Evolutionary conservation across 495 filamentous ascomycete genomes (phyloP).

Genomic region (Talaromyces stipitatus): DNA sequence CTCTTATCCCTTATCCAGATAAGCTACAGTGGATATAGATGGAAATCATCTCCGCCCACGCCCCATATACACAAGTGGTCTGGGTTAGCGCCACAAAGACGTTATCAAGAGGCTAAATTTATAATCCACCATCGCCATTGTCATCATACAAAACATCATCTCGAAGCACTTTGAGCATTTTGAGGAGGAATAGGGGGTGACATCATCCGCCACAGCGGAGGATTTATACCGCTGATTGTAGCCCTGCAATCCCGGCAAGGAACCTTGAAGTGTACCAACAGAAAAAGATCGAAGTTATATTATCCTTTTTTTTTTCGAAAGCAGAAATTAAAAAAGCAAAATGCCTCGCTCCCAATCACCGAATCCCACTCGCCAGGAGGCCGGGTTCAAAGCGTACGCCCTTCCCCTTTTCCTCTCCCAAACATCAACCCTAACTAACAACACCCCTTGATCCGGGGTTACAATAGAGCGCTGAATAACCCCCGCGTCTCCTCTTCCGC

Average conservation of each 20-base stretch:
- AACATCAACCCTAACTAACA: neutral
- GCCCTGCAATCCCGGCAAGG: neutral
- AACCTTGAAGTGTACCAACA: too few species aligned
- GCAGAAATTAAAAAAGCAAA: neutral
- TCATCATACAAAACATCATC: neutral
- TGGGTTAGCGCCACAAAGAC: neutral
- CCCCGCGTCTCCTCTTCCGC: neutral
- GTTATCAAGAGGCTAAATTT: neutral
- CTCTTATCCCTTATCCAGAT: neutral
- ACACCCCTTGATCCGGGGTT: too few species aligned
- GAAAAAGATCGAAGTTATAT: neutral
- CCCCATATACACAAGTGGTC: too few species aligned
- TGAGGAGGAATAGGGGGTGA: neutral
- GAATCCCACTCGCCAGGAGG: constrained; percentile 10
- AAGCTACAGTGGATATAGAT: neutral
- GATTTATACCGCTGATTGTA: neutral
- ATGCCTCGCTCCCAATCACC: constrained; percentile 4
- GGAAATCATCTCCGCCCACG: neutral
- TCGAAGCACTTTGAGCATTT: neutral
- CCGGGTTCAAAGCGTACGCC: constrained; percentile 15
- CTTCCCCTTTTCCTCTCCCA: neutral
- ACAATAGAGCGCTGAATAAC: constrained; percentile 5
- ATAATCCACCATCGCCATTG: neutral
- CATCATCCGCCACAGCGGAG: neutral
- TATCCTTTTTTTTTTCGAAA: neutral